These are phyloP conservation scores for Phytophthora capsici DNA, from an alignment of 352 stramenopile genomes.

Conservation along the genomic window DNA sequence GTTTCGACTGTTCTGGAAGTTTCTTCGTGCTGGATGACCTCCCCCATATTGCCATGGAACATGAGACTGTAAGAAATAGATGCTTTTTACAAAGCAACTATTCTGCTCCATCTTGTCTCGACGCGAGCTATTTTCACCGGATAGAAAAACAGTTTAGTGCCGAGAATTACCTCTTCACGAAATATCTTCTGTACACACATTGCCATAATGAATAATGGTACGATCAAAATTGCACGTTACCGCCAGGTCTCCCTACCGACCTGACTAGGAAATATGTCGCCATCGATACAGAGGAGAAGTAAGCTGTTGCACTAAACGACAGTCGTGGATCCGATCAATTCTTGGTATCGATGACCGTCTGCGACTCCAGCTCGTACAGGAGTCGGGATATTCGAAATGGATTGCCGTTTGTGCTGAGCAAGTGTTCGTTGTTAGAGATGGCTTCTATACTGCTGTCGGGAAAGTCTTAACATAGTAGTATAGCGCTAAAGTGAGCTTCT, in stretches of 20 bases:
- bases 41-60: background rate
- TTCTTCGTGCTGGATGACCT: slow-evolving; percentile 6
- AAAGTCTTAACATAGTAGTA: slow-evolving; percentile 26
- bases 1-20: background rate
- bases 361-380: slow-evolving; percentile 35
- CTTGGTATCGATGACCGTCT: slow-evolving; percentile 6
- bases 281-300: slow-evolving; percentile 17
- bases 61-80: background rate
- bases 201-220: background rate
- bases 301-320: slow-evolving; percentile 26
- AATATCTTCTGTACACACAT: too few species aligned
- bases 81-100: too few species aligned
- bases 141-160: too few species aligned
- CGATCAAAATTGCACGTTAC: slow-evolving; percentile 34
- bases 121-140: background rate
- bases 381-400: slow-evolving; percentile 42
- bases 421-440: slow-evolving; percentile 37
- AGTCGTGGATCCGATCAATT: slow-evolving; percentile 9
- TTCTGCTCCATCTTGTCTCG: too few species aligned
- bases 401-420: slow-evolving; percentile 37
- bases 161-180: too few species aligned
- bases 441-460: slow-evolving; percentile 36
- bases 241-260: slow-evolving; percentile 13
- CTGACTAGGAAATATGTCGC: background rate
- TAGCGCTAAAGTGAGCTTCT: background rate